Percentiles rank a stretch among this genome's conserved stretches.
Conservation (phyloP, 2,329 filamentous ascomycete genomes). For the Massarina eburnea region DNA sequence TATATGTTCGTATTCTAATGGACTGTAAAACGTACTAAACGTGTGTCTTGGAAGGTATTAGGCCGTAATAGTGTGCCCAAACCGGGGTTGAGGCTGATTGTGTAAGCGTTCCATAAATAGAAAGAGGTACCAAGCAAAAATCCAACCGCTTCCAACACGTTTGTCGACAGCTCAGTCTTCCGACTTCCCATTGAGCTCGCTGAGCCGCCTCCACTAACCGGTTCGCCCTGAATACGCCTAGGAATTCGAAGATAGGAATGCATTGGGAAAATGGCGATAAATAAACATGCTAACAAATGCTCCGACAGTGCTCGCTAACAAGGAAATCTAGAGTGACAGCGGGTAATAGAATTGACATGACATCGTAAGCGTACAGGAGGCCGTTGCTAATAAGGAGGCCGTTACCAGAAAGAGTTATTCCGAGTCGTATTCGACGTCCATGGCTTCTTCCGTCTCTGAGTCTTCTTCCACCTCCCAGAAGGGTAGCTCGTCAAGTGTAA, state of each 20-base stretch:
- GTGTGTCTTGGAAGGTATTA: no score
- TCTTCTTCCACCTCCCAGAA: constrained; percentile 36
- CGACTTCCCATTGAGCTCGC: neutral
- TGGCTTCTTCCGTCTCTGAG: constrained; percentile 23
- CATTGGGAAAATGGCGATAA: constrained; percentile 6
- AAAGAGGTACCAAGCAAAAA: constrained; percentile 1
- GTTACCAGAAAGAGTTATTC: constrained; percentile 5
- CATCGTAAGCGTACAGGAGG: constrained; percentile 1
- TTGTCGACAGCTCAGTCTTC: neutral
- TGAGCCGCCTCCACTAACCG: neutral
- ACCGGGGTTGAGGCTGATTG: constrained; percentile 17
- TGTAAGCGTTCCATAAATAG: constrained; percentile 35
- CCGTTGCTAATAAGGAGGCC: no score
- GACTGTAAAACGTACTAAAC: no score
- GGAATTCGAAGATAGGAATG: constrained; percentile 11
- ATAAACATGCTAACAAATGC: constrained; percentile 9
- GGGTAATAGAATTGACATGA: constrained; percentile 1
- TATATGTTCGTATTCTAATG: no score
- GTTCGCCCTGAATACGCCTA: constrained; percentile 1
- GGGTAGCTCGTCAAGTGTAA: constrained; percentile 41
- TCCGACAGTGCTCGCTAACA: constrained; percentile 13
- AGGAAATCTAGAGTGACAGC: constrained; percentile 1
- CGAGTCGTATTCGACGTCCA: constrained; percentile 31
- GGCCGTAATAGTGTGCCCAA: constrained; percentile 9
- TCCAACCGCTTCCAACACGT: neutral